A percentile compares a stretch with the other conserved stretches of the same genome.
Evolutionary conservation across 306 rosid species (phyloP).

Genomic region (Vigna unguiculata): DNA sequence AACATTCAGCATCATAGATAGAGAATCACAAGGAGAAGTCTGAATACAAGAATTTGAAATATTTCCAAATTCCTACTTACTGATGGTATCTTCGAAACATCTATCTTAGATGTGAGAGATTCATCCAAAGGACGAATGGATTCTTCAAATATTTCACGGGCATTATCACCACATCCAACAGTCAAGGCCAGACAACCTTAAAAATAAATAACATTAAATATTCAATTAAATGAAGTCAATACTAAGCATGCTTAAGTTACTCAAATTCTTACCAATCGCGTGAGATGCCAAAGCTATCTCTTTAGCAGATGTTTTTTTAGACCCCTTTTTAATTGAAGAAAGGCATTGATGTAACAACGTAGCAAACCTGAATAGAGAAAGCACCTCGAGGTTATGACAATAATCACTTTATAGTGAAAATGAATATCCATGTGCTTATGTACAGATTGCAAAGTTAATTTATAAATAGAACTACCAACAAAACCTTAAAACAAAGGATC

Average conservation of each 20-base stretch:
- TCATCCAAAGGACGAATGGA: slow-evolving; percentile 62
- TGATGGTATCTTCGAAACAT: slow-evolving; percentile 58
- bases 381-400: slow-evolving; percentile 30
- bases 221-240: slow-evolving; percentile 5
- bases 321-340: slow-evolving; percentile 78
- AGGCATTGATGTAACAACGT: slow-evolving; percentile 87
- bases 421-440: not conserved
- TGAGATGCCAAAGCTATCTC: slow-evolving; percentile 87
- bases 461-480: not conserved
- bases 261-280: slow-evolving; percentile 70
- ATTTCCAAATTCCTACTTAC: slow-evolving; percentile 52
- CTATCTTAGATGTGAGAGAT: slow-evolving; percentile 66
- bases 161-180: slow-evolving; percentile 76
- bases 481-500: slow-evolving; percentile 12
- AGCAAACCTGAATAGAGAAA: slow-evolving; percentile 68
- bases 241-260: slow-evolving; percentile 2
- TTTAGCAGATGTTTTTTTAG: slow-evolving; percentile 76
- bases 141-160: slow-evolving; percentile 79
- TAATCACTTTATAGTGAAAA: slow-evolving; percentile 8
- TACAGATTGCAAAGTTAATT: not conserved
- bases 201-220: slow-evolving; percentile 31
- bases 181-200: slow-evolving; percentile 87
- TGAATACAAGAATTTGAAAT: slow-evolving; percentile 6
- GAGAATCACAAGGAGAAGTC: not conserved
- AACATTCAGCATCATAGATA: slow-evolving; percentile 14